phyloP scores from a whole-genome alignment of 2,329 filamentous ascomycete genomes.

The Penicillium rolfsii region DNA sequence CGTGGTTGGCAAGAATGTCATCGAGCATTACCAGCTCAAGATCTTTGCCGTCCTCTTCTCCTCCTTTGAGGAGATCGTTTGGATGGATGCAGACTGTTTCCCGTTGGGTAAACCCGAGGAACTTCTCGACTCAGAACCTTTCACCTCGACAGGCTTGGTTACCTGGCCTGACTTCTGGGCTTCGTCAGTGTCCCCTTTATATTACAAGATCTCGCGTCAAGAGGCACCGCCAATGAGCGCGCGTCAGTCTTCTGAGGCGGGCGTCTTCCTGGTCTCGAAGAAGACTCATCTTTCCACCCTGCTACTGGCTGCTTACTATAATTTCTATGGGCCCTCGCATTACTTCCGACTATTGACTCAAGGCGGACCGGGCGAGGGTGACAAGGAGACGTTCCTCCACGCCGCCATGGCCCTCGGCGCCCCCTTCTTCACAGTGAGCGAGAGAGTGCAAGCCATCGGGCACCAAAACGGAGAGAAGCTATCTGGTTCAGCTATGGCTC shows the following conservation, averaged over 20 bases:
- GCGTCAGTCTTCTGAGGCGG: constrained; percentile 43
- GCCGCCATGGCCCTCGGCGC: constrained; percentile 40
- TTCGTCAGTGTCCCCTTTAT: constrained; percentile 49
- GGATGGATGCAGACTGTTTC: constrained; percentile 62
- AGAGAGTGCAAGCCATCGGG: constrained; percentile 41
- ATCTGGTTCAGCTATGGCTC: constrained; percentile 43
- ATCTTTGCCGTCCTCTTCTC: constrained; percentile 61
- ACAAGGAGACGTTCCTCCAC: constrained; percentile 46
- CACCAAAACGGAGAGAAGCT: constrained; percentile 35
- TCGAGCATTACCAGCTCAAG: constrained; percentile 59
- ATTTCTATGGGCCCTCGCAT: constrained; percentile 42
- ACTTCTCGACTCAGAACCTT: constrained; percentile 58
- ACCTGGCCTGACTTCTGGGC: constrained; percentile 62
- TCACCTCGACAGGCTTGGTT: constrained; percentile 56
- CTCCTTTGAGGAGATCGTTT: constrained; percentile 61
- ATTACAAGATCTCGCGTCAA: constrained; percentile 47
- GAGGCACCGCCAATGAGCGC: constrained; percentile 38
- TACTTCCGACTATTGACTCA: constrained; percentile 46
- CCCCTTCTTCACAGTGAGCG: constrained; percentile 43
- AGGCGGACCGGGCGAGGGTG: constrained; percentile 43
- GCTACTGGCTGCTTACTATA: constrained; percentile 44
- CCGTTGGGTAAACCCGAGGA: constrained; percentile 51
- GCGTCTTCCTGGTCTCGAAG: constrained; percentile 43
- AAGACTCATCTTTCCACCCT: constrained; percentile 40
- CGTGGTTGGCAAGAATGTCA: constrained; percentile 42